phyloP scores from a whole-genome alignment of 1,284 basidiomycete species.

The Apiotrichum gamsii region DNA sequence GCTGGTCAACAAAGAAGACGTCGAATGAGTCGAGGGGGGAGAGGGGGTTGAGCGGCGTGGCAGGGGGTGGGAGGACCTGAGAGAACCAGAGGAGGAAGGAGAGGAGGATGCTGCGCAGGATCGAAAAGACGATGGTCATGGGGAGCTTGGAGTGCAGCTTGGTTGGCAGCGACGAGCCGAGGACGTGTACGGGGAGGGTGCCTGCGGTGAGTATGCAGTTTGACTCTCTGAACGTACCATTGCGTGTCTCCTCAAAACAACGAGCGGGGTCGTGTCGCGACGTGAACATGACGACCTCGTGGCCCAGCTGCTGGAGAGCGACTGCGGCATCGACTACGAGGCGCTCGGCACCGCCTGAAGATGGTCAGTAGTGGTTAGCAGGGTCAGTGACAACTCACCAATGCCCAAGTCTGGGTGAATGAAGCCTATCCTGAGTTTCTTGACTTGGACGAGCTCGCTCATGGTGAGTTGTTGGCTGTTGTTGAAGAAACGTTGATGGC shows the following conservation, averaged over 20 bases:
- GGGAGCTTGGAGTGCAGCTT: conserved; percentile 70
- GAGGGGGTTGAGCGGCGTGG: conserved; percentile 35
- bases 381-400: too few species aligned
- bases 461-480: conserved; percentile 1
- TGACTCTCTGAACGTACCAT: conserved; percentile 62
- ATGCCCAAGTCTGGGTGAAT: conserved; percentile 94
- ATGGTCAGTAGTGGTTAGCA: too few species aligned
- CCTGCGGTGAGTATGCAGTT: conserved; percentile 51
- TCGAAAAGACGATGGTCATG: conserved; percentile 68
- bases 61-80: conserved; percentile 34
- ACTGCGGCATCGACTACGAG: conserved; percentile 94
- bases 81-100: conserved; percentile 58
- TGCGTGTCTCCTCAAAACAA: conserved; percentile 82
- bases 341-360: conserved; percentile 82
- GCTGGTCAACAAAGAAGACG: conserved; percentile 90
- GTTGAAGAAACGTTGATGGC: not conserved
- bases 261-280: conserved; percentile 80
- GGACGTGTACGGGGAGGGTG: conserved; percentile 71
- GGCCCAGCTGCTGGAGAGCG: conserved; percentile 74
- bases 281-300: conserved; percentile 87
- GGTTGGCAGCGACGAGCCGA: conserved; percentile 72
- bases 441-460: conserved; percentile 2
- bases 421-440: conserved; percentile 62
- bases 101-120: conserved; percentile 79
- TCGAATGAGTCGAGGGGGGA: conserved; percentile 54